Base-by-base conservation (phyloP, 2,329 filamentous ascomycete species). In the Pseudogymnoascus sp. region DNA sequence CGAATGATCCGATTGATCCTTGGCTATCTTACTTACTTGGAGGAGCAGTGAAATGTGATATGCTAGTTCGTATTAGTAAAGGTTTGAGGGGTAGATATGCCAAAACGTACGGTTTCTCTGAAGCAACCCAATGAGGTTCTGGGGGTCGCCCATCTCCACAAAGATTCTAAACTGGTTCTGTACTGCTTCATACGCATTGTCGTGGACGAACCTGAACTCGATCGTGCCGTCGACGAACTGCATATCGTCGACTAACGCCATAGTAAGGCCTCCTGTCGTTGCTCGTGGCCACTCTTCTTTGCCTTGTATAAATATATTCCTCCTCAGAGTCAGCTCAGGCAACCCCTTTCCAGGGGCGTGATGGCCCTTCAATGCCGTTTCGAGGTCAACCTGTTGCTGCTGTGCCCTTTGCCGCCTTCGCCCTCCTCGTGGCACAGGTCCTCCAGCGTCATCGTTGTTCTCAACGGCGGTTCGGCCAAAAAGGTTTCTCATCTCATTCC, bases 31-130 rank as follows among this genome's bases (percentile, higher is more conserved):
- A 66, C 91, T 96, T 28, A 96, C 92, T 73, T 97, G 93, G 21
- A 97, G 86, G n/a, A 97, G 83, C 1, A 91, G 93, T 1, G 91
- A 95, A 68, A 97, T 88, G 73, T 97, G 93, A 74, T 97, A 97
- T 3, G 93, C 82, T 84, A 65, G 62, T 9, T 28, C 21, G 19
- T 26, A 60, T 75, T 67, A 75, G 68, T 17, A 44, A 26, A 21
- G 15, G 31, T 42, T n/a, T 57, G 13, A 40, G 28, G 60, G 47
- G 26, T 38, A 13, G 15, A 19, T 15, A 61, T 40, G 15, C 9
- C 17, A 26, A 62, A 8, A 75, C 76, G 72, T 71, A 79, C 74
- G 90, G 70, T 91, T 87, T 68, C 81, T 80, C 66, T 85, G 83
- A 2, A 97, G 79, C 61, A 95, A 83, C 36, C 87, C 79, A 44